These are phyloP conservation scores for Saturnispora bothae DNA, from an alignment of 805 yeast genomes.

Conservation along the genomic window DNA sequence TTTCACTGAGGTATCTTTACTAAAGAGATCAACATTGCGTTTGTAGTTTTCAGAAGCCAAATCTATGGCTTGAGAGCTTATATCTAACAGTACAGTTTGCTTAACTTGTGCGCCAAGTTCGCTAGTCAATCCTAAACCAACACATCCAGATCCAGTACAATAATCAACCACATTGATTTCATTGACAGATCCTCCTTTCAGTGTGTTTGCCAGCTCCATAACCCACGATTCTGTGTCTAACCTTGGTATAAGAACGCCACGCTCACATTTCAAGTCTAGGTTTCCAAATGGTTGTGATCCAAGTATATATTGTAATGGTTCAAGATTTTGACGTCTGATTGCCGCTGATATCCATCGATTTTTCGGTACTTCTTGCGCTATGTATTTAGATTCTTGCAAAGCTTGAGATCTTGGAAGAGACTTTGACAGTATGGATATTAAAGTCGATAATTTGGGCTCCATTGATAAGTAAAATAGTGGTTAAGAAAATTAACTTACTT, in stretches of 20 bases:
- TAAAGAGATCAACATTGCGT: constrained; percentile 8
- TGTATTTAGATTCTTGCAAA: constrained; percentile 53
- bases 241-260: constrained; percentile 75
- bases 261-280: constrained; percentile 46
- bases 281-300: constrained; percentile 82
- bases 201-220: constrained; percentile 27
- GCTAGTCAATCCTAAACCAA: constrained; percentile 43
- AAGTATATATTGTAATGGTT: constrained; percentile 77
- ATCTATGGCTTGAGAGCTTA: constrained; percentile 40
- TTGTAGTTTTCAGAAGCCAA: constrained; percentile 39
- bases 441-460: background rate
- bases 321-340: constrained; percentile 35
- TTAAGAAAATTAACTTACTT: too few species aligned
- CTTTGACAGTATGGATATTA: constrained; percentile 7
- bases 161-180: constrained; percentile 38
- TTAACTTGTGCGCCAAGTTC: constrained; percentile 16
- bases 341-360: constrained; percentile 44
- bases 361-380: constrained; percentile 43
- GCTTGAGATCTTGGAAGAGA: constrained; percentile 30
- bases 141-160: constrained; percentile 87
- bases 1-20: background rate
- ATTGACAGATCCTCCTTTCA: constrained; percentile 3
- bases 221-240: constrained; percentile 97
- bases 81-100: constrained; percentile 39
- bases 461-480: background rate